phyloP scores from a whole-genome alignment of 257 asterid genomes.

The Scutellaria barbata region DNA sequence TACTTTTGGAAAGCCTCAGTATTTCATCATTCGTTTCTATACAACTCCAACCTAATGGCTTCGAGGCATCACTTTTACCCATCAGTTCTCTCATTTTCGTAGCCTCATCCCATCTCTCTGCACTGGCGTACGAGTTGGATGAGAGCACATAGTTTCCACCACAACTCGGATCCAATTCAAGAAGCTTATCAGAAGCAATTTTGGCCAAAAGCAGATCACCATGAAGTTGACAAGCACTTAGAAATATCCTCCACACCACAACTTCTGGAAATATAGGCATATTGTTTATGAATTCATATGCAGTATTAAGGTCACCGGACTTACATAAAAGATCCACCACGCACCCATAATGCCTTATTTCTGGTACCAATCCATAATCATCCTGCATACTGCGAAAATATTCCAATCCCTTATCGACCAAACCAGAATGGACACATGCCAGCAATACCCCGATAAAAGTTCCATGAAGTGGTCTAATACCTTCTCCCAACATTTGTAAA shows the following conservation, averaged over 20 bases:
- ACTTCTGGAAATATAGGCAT: constrained; percentile 46
- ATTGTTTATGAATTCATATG: constrained; percentile 44
- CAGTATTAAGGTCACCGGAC: constrained; percentile 40
- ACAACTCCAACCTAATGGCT: constrained; percentile 52
- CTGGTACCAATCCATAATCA: constrained; percentile 49
- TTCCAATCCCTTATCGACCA: constrained; percentile 48
- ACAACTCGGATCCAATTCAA: constrained; percentile 43
- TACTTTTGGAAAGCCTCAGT: background rate
- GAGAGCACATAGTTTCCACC: constrained; percentile 50
- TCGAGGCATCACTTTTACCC: constrained; percentile 36
- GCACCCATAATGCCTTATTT: constrained; percentile 58
- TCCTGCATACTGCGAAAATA: constrained; percentile 47
- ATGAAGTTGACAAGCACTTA: constrained; percentile 49
- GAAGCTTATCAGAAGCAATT: constrained; percentile 46
- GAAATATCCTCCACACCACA: constrained; percentile 52
- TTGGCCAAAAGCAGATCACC: constrained; percentile 44
- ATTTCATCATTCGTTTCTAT: constrained; percentile 34
- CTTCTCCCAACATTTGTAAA: constrained; percentile 40
- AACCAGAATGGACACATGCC: constrained; percentile 58
- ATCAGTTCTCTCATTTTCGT: constrained; percentile 45
- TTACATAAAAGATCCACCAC: constrained; percentile 56
- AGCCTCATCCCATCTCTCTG: constrained; percentile 50
- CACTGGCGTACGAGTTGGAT: constrained; percentile 46
- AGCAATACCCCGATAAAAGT: constrained; percentile 46
- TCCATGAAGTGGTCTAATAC: constrained; percentile 45